Conservation (phyloP, 768 basidiomycete species). For the Auriscalpium orientale region DNA sequence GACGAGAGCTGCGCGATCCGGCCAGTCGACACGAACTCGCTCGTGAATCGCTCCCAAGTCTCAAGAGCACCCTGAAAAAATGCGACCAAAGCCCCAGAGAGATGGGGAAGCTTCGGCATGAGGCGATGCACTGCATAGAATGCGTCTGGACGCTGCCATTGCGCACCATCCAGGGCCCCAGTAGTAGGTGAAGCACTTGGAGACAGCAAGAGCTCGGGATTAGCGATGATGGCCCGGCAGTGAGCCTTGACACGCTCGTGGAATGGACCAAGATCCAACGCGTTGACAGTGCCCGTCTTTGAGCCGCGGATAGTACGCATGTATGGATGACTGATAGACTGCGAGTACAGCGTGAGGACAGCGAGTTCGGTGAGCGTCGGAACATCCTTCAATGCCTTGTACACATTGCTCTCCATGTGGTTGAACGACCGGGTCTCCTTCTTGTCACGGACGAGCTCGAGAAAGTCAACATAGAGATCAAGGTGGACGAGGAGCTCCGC, state of each 20-base stretch:
- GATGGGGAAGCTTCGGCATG: not conserved
- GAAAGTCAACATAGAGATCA: conserved; percentile 13
- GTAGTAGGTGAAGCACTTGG: not conserved
- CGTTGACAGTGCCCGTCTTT: conserved; percentile 11
- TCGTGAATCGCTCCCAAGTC: not conserved
- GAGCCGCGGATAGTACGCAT: conserved; percentile 14
- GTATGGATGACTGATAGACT: conserved; percentile 20
- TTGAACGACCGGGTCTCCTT: conserved; percentile 16
- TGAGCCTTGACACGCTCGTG: conserved; percentile 15
- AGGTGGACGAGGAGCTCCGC: conserved; percentile 12
- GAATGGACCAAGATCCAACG: conserved; percentile 18
- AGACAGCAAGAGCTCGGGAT: conserved; percentile 12
- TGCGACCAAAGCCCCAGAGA: not conserved
- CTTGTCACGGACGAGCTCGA: conserved; percentile 11
- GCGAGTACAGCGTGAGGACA: conserved; percentile 16
- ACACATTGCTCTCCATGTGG: conserved; percentile 24
- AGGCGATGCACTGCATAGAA: conserved; percentile 3
- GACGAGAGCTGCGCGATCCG: not conserved
- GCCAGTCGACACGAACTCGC: not conserved
- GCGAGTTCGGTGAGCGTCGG: conserved; percentile 18
- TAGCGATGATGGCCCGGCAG: conserved; percentile 9
- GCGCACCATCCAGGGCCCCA: conserved; percentile 10
- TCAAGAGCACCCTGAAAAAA: not conserved
- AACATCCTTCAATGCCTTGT: conserved; percentile 14
- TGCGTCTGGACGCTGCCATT: conserved; percentile 3